phyloP scores from a whole-genome alignment of 192 early-diverging fungal species.

The Podila horticola region DNA sequence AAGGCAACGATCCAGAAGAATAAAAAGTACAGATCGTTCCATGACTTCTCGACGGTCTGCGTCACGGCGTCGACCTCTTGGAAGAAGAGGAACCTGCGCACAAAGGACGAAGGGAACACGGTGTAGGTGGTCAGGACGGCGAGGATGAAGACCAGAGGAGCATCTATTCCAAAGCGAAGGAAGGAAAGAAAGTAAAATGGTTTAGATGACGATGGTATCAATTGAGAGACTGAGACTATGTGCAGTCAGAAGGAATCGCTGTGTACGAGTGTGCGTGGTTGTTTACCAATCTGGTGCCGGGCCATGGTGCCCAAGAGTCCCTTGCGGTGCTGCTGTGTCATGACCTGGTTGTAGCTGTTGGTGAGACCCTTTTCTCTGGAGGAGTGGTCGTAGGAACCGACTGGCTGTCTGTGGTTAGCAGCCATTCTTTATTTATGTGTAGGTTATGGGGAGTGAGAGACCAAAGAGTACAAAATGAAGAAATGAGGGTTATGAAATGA shows the following conservation, averaged over 20 bases:
- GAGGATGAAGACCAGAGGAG: constrained; percentile 33
- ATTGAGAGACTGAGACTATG: neutral
- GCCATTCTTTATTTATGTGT: neutral
- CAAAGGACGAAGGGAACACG: constrained; percentile 31
- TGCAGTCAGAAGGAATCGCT: neutral
- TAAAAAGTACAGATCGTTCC: constrained; percentile 70
- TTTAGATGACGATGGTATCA: neutral
- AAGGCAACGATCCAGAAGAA: constrained; percentile 70
- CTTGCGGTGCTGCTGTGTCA: constrained; percentile 24
- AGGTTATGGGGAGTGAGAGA: constrained; percentile 3
- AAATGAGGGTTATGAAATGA: neutral
- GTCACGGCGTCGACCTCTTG: constrained; percentile 33
- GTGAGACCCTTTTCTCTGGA: neutral
- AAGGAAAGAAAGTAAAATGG: neutral
- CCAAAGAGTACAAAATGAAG: neutral
- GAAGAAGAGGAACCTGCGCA: constrained; percentile 52
- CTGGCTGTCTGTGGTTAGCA: neutral
- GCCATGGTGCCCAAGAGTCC: constrained; percentile 34
- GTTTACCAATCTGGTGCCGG: constrained; percentile 50
- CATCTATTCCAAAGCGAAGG: constrained; percentile 12
- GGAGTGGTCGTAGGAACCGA: neutral
- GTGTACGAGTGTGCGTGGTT: neutral
- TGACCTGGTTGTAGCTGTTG: constrained; percentile 2
- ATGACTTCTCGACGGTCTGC: constrained; percentile 58
- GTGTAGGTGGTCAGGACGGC: constrained; percentile 24